phyloP scores from a whole-genome alignment of 1,284 basidiomycete genomes.

The Takashimella koratensis region DNA sequence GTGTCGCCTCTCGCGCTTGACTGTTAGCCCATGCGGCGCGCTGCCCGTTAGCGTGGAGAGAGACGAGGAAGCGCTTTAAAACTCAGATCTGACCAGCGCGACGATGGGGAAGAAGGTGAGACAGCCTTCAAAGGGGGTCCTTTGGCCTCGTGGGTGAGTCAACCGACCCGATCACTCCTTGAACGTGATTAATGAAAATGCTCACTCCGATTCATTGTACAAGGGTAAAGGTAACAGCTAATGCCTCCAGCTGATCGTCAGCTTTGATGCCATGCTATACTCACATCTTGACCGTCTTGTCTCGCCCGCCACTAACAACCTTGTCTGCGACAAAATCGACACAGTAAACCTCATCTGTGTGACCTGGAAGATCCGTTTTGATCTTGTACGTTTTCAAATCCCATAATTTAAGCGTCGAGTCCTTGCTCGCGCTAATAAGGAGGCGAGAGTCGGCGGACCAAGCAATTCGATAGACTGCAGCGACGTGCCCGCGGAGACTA shows the following conservation, averaged over 20 bases:
- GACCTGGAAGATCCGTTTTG: conserved; percentile 87
- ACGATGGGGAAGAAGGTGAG: too few species aligned
- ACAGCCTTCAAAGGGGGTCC: too few species aligned
- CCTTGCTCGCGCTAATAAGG: conserved; percentile 90
- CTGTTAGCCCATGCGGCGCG: too few species aligned
- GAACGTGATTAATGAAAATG: too few species aligned
- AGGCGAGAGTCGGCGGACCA: conserved; percentile 94
- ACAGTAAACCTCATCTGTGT: conserved; percentile 97
- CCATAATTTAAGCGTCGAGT: conserved; percentile 96
- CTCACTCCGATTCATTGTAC: too few species aligned
- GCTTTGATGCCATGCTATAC: conserved; percentile 15
- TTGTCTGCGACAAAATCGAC: conserved; percentile 98
- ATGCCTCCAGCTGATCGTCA: conserved; percentile 1
- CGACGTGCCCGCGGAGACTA: conserved; percentile 87
- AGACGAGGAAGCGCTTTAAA: too few species aligned
- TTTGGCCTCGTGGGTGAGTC: too few species aligned
- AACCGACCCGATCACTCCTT: too few species aligned
- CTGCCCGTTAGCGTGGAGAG: too few species aligned
- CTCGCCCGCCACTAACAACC: conserved; percentile 84
- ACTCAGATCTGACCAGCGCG: too few species aligned
- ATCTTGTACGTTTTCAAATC: conserved; percentile 92
- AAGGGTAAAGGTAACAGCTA: too few species aligned
- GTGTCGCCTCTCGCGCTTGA: too few species aligned
- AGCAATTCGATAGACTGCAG: conserved; percentile 86
- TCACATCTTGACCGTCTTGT: conserved; percentile 59